phyloP scores from a whole-genome alignment of 2,329 filamentous ascomycete species.

The Aspergillus aculeatinus region DNA sequence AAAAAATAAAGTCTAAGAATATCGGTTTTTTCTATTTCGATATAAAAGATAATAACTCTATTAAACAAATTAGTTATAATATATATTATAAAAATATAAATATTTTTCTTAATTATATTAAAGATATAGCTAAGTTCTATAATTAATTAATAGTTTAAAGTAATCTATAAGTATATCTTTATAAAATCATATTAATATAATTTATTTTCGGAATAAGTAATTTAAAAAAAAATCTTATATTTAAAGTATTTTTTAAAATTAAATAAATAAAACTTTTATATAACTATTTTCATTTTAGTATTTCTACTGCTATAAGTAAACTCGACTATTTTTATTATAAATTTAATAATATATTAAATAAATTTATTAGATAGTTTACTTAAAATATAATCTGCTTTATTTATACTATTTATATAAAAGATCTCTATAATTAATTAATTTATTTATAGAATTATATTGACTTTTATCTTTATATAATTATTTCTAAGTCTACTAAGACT shows the following conservation, averaged over 20 bases:
- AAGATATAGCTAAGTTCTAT: background rate
- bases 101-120: background rate
- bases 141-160: too few species aligned
- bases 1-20: background rate
- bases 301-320: too few species aligned
- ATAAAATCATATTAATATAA: background rate
- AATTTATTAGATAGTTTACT: rapidly evolving
- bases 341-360: too few species aligned
- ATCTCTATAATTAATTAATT: background rate
- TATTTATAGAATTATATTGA: background rate
- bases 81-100: background rate
- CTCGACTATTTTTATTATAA: too few species aligned
- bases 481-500: background rate
- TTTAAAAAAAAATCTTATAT: background rate
- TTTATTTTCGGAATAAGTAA: background rate
- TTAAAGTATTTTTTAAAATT: background rate
- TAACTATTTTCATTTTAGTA: too few species aligned
- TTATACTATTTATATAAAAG: background rate
- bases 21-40: background rate
- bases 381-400: background rate
- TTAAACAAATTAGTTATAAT: background rate
- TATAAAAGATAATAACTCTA: background rate
- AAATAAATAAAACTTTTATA: too few species aligned
- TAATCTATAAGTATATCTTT: background rate
- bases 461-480: background rate